These are phyloP conservation scores for Sphaerulina musiva DNA, from an alignment of 2,329 filamentous ascomycete genomes.

Conservation along the genomic window DNA sequence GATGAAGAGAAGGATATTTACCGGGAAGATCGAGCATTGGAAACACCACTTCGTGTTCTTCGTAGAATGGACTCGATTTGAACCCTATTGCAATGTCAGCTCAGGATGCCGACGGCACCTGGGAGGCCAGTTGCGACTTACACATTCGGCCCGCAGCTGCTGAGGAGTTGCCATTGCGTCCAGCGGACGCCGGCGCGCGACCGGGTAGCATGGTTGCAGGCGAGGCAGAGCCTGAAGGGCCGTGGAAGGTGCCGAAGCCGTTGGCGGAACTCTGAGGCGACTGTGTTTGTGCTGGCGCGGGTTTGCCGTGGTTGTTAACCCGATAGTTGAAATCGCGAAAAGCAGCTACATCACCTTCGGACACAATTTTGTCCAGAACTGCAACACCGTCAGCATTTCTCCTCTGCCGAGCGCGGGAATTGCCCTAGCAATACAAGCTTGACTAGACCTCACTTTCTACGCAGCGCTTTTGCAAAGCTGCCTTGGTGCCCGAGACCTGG, in stretches of 20 bases:
- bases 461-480: slow-evolving; percentile 70
- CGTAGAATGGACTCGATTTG: slow-evolving; percentile 82
- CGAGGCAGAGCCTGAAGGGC: neutral
- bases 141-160: slow-evolving; percentile 15
- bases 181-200: slow-evolving; percentile 2
- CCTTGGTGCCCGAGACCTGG: slow-evolving; percentile 76
- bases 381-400: slow-evolving; percentile 3
- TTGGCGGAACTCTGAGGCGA: slow-evolving; percentile 8
- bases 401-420: neutral
- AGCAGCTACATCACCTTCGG: slow-evolving; percentile 31
- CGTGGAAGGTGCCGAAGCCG: slow-evolving; percentile 9
- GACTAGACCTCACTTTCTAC: slow-evolving; percentile 53
- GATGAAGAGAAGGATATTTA: slow-evolving; percentile 38
- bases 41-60: slow-evolving; percentile 59
- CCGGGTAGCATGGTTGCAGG: slow-evolving; percentile 14
- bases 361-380: slow-evolving; percentile 38
- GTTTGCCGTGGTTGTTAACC: slow-evolving; percentile 37
- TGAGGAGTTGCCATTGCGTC: slow-evolving; percentile 11
- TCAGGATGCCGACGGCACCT: neutral
- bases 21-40: slow-evolving; percentile 64
- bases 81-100: slow-evolving; percentile 38
- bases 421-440: neutral
- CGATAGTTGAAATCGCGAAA: slow-evolving; percentile 38
- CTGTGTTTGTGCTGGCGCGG: slow-evolving; percentile 12
- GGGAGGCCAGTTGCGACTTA: slow-evolving; percentile 10